A percentile compares a stretch with the other conserved stretches of the same genome.
phyloP scores from a whole-genome alignment of 371 early-diverging fungal species.

The Syncephalastrum sp. region DNA sequence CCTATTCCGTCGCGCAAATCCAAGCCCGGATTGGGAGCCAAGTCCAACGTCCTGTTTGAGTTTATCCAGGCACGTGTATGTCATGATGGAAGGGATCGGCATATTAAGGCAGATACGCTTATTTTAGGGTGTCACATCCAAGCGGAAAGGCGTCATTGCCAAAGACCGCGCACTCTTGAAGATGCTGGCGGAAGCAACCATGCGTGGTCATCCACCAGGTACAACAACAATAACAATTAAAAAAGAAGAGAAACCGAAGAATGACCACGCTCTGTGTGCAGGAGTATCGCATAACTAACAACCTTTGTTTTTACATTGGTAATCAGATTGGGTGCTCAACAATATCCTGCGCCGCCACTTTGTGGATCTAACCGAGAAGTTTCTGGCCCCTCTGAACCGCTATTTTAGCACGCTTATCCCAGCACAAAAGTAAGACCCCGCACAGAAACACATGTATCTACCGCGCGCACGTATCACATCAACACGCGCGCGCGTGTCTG shows the following conservation, averaged over 20 bases:
- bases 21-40: constrained; percentile 26
- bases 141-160: constrained; percentile 77
- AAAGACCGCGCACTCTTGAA: constrained; percentile 76
- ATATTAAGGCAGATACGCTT: background rate
- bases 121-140: constrained; percentile 63
- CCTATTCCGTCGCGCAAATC: constrained; percentile 22
- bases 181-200: constrained; percentile 66
- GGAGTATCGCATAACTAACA: background rate
- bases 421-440: constrained; percentile 40
- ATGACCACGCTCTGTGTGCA: no score
- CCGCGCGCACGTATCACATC: no score
- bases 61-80: constrained; percentile 50
- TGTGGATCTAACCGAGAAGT: constrained; percentile 89
- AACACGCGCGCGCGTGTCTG: no score
- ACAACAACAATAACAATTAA: constrained; percentile 5
- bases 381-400: constrained; percentile 91
- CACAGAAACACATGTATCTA: background rate
- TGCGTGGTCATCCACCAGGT: constrained; percentile 65
- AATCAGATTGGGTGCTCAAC: constrained; percentile 70
- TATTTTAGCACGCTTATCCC: constrained; percentile 90
- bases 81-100: no score
- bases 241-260: no score
- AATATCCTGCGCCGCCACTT: constrained; percentile 92
- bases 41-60: constrained; percentile 45
- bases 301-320: background rate